phyloP scores from a whole-genome alignment of 768 basidiomycete species.

The Auriscalpium orientale region DNA sequence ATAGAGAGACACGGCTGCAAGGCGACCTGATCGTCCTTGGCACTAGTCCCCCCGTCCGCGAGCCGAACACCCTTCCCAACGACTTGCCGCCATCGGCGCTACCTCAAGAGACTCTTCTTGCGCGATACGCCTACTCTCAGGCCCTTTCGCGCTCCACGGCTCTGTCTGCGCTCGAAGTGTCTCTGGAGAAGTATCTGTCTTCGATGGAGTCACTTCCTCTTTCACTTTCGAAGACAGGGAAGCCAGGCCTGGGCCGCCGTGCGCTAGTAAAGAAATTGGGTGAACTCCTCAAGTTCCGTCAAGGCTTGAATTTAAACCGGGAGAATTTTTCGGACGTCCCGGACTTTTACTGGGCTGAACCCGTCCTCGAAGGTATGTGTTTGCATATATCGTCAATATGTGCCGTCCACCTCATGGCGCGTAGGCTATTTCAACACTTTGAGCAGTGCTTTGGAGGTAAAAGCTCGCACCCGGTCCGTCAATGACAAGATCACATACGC shows the following conservation, averaged over 20 bases:
- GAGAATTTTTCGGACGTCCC: conserved; percentile 87
- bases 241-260: conserved; percentile 71
- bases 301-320: conserved; percentile 83
- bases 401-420: not conserved
- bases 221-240: conserved; percentile 68
- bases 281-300: conserved; percentile 84
- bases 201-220: conserved; percentile 78
- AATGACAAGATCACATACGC: conserved; percentile 93
- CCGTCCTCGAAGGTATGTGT: conserved; percentile 70
- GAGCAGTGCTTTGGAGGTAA: conserved; percentile 81
- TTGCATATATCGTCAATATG: too few relatives aligned
- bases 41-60: conserved; percentile 50
- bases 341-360: conserved; percentile 93
- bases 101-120: conserved; percentile 67
- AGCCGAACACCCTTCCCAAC: conserved; percentile 36
- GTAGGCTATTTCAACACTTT: conserved; percentile 79
- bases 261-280: conserved; percentile 91
- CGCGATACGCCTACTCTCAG: conserved; percentile 87
- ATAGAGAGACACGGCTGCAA: conserved; percentile 77
- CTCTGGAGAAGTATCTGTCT: conserved; percentile 75
- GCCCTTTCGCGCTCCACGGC: conserved; percentile 86
- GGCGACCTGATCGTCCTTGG: conserved; percentile 92
- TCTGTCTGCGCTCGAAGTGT: conserved; percentile 78
- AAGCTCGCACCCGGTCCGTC: conserved; percentile 67
- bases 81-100: conserved; percentile 44